A percentile compares a stretch with the other conserved stretches of the same genome.
Evolutionary conservation across 495 filamentous ascomycete species (phyloP).

Genomic region (Glarea lozoyensis): DNA sequence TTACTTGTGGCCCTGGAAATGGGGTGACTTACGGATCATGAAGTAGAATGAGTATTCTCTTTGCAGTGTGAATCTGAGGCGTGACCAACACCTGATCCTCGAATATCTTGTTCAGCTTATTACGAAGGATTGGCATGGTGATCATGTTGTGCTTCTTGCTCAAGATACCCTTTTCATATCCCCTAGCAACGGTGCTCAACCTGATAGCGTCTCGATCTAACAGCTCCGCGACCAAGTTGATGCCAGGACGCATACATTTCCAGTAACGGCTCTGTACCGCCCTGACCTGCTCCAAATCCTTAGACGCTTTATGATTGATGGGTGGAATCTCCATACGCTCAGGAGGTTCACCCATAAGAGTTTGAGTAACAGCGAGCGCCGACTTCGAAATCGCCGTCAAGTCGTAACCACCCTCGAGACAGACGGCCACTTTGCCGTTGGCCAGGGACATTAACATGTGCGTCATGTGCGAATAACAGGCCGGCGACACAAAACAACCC

Average conservation of each 20-base stretch:
- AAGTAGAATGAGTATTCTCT: conserved; percentile 62
- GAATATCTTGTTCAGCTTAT: conserved; percentile 65
- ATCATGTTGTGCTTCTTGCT: conserved; percentile 66
- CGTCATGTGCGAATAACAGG: conserved; percentile 96
- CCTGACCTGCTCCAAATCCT: conserved; percentile 40
- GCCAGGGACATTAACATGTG: conserved; percentile 98
- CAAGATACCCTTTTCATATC: conserved; percentile 59
- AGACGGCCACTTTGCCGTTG: conserved; percentile 80
- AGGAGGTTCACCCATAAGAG: conserved; percentile 90
- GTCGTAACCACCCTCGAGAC: conserved; percentile 94
- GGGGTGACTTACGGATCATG: conserved; percentile 62
- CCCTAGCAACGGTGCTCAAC: conserved; percentile 61
- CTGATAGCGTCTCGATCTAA: conserved; percentile 23
- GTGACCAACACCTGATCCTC: conserved; percentile 87
- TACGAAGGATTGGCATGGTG: conserved; percentile 62
- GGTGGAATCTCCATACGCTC: conserved; percentile 49
- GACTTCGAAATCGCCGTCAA: conserved; percentile 85
- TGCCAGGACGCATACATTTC: conserved; percentile 48
- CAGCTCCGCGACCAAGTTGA: conserved; percentile 34
- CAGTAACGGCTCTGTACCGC: conserved; percentile 47
- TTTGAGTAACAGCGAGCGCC: conserved; percentile 81
- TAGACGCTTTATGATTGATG: conserved; percentile 39
- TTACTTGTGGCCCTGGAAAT: background rate
- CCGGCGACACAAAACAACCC: conserved; percentile 80
- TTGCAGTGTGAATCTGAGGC: conserved; percentile 27